Percentiles rank a stretch among this genome's conserved stretches.
These are phyloP conservation scores for Penicillium soppii DNA, from an alignment of 495 filamentous ascomycete species.

Conservation along the genomic window DNA sequence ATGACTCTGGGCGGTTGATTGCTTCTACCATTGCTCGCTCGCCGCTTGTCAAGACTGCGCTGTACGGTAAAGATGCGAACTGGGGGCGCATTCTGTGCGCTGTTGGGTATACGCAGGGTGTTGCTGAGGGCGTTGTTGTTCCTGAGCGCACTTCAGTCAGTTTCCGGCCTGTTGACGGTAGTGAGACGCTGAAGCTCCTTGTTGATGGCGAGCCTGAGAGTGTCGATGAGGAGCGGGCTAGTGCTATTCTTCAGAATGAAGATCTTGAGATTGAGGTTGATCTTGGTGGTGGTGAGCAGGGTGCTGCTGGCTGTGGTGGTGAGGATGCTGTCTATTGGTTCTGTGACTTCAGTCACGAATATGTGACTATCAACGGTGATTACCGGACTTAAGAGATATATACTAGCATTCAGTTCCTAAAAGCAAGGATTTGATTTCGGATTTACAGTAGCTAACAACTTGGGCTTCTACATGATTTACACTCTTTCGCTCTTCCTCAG, in stretches of 20 bases:
- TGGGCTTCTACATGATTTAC: too few relatives aligned
- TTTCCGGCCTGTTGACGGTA: conserved; percentile 85
- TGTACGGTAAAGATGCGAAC: conserved; percentile 97
- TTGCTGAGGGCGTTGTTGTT: conserved; percentile 61
- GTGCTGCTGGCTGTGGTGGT: conserved; percentile 45
- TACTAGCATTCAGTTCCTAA: neutral
- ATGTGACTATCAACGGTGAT: conserved; percentile 91
- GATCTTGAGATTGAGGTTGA: conserved; percentile 79
- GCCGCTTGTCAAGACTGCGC: conserved; percentile 92
- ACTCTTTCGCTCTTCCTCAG: too few relatives aligned
- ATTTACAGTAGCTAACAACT: too few relatives aligned
- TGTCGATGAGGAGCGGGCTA: conserved; percentile 87
- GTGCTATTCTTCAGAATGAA: conserved; percentile 81
- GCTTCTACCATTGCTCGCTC: conserved; percentile 90
- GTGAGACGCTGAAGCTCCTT: conserved; percentile 74
- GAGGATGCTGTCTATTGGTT: conserved; percentile 89
- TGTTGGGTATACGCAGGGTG: conserved; percentile 79
- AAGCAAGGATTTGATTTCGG: neutral
- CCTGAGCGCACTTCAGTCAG: conserved; percentile 88
- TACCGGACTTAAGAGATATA: conserved; percentile 64
- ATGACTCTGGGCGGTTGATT: conserved; percentile 64
- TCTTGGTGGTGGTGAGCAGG: conserved; percentile 52
- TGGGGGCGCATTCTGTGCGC: conserved; percentile 98
- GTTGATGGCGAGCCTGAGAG: conserved; percentile 88
- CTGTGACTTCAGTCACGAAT: conserved; percentile 98